A percentile compares a stretch with the other conserved stretches of the same genome.
Evolutionary conservation across 148 eudicot species (phyloP).

Genomic region (Chenopodium album): DNA sequence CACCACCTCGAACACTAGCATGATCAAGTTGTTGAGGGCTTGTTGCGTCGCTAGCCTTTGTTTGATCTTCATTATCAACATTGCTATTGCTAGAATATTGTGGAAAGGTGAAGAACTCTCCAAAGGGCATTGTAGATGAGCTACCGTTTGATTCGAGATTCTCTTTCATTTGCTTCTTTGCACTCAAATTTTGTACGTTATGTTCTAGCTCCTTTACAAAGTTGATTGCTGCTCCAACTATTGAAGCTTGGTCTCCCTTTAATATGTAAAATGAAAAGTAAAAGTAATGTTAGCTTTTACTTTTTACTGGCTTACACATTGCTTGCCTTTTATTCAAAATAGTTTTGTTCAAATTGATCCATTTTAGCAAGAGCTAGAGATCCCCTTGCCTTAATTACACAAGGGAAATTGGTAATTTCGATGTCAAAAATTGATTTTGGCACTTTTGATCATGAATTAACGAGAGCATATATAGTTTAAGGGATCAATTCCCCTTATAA

Average conservation of each 20-base stretch:
- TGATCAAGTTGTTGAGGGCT: neutral
- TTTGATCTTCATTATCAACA: neutral
- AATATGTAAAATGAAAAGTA: neutral
- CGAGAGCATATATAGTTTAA: no score
- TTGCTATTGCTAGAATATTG: constrained; percentile 37
- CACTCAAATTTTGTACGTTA: constrained; percentile 35
- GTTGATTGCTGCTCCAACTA: constrained; percentile 52
- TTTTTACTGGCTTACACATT: constrained; percentile 12
- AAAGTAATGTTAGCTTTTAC: neutral
- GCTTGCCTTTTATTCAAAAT: neutral
- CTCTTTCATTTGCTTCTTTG: constrained; percentile 27
- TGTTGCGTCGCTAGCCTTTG: neutral
- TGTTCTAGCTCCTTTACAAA: constrained; percentile 51
- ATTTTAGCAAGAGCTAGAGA: neutral
- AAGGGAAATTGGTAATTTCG: no score
- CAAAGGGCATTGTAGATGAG: constrained; percentile 32
- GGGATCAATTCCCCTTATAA: no score
- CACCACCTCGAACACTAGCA: neutral
- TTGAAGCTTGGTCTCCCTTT: constrained; percentile 52
- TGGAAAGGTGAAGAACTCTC: constrained; percentile 56
- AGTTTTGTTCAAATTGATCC: neutral
- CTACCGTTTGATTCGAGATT: neutral
- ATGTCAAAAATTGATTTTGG: no score
- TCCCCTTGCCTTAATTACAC: neutral
- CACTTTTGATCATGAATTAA: no score